Evolutionary conservation across 116 monocot species (phyloP), one percentile per base, ranked within the genome.

Genomic region (Phalaenopsis hybrid): DNA sequence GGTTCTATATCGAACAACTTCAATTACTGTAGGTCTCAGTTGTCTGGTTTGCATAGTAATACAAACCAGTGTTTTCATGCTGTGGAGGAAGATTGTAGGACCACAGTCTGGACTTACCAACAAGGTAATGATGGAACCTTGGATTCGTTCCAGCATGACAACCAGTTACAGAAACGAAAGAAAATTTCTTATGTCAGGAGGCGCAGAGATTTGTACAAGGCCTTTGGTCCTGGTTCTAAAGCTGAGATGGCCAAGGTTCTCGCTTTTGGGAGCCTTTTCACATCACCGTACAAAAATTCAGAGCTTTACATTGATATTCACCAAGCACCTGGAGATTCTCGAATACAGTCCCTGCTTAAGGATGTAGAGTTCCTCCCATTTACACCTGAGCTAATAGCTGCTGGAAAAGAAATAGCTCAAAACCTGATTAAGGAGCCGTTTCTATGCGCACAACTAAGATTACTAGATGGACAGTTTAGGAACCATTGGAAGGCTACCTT

Each of bases 401-500:
- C 95, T 10, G 95, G 95, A 61, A 93, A 86, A 84, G 77, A 93
- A 25, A 89, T 88, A 79, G 86, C 88, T n/a, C 13, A 48, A 33
- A 89, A 83, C 49, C 86, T 70, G 11, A 95, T 99, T 75, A 89
- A 89, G 80, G 83, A 80, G 45, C 92, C 95, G 11, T 99, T 90
- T 86, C 81, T 99, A 6, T 99, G 95, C 84, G 95, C 92, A 4
- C 99, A 99, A 75, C 86, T 99, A 44, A 88, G 99, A 74, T 84
- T 99, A 59, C 85, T 99, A 34, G 98, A 99, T 85, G 95, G 98
- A 41, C 95, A 95, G 70, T 99, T 99, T 73, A 99, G 95, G 81
- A 95, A 99, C 83, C 93, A 95, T 48, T 92, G 95, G 95, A 92
- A 89, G 76, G 13, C 83, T 74, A 93, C 99, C 75, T 95, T 98